phyloP scores from a whole-genome alignment of 495 filamentous ascomycete species.

The Penicillium antarcticum region DNA sequence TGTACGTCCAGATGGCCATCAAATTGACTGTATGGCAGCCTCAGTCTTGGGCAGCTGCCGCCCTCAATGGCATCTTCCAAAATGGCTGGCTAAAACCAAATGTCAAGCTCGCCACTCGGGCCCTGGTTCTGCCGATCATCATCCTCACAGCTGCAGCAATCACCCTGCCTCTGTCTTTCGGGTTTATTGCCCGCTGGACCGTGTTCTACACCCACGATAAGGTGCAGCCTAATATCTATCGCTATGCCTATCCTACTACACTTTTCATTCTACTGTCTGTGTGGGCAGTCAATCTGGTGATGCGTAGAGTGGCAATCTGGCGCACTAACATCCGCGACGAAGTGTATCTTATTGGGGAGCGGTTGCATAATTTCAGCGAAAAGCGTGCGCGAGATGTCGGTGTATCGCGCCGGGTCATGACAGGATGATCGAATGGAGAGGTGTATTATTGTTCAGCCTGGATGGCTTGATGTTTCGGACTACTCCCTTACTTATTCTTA shows the following conservation, averaged over 20 bases:
- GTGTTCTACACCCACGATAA: slow-evolving; percentile 40
- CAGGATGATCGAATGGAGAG: slow-evolving; percentile 21
- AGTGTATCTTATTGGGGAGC: slow-evolving; percentile 91
- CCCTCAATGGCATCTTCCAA: slow-evolving; percentile 70
- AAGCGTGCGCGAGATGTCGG: slow-evolving; percentile 42
- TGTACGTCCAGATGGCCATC: slow-evolving; percentile 84
- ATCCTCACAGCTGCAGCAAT: slow-evolving; percentile 59
- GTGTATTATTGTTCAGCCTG: not conserved
- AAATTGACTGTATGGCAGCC: slow-evolving; percentile 64
- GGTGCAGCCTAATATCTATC: slow-evolving; percentile 57
- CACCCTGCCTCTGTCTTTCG: slow-evolving; percentile 52
- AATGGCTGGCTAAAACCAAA: slow-evolving; percentile 83
- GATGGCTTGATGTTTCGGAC: not conserved
- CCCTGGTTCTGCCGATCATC: slow-evolving; percentile 71
- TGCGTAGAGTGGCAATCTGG: slow-evolving; percentile 66
- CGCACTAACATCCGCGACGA: slow-evolving; percentile 83
- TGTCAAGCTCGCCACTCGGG: slow-evolving; percentile 70
- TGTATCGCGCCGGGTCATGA: slow-evolving; percentile 38
- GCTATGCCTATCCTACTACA: slow-evolving; percentile 67
- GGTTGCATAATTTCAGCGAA: slow-evolving; percentile 88
- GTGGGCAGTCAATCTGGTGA: slow-evolving; percentile 38
- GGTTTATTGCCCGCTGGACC: slow-evolving; percentile 39
- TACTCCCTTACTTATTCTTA: not conserved
- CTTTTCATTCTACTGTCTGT: slow-evolving; percentile 46
- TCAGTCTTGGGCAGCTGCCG: slow-evolving; percentile 65